Evolutionary conservation across 1,284 basidiomycete species (phyloP).

Genomic region (Sanguinoderma infundibulare): DNA sequence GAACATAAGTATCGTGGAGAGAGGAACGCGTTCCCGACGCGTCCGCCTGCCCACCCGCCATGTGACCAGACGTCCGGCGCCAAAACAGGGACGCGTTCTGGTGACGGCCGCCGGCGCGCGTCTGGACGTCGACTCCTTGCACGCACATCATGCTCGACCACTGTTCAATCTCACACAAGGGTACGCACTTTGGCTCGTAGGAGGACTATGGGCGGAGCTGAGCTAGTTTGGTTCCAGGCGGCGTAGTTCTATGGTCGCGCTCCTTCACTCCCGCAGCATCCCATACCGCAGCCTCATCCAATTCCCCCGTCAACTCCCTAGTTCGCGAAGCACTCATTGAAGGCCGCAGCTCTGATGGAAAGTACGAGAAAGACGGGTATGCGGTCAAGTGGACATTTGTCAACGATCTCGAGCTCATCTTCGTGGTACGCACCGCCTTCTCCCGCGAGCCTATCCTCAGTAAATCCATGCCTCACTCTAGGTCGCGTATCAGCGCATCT

Average conservation of each 20-base stretch:
- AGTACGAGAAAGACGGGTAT: conserved; percentile 91
- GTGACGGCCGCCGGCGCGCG: not conserved
- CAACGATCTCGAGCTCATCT: conserved; percentile 93
- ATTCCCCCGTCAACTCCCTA: conserved; percentile 89
- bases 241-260: conserved; percentile 90
- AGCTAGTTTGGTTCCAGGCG: conserved; percentile 55
- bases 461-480: conserved; percentile 34
- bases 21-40: conserved; percentile 7
- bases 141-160: conserved; percentile 75
- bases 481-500: conserved; percentile 96
- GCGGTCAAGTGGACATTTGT: conserved; percentile 92
- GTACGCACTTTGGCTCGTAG: conserved; percentile 40
- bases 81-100: not conserved
- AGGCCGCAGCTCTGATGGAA: conserved; percentile 75
- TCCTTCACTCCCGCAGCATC: conserved; percentile 89
- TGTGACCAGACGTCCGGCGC: conserved; percentile 6
- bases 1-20: not conserved
- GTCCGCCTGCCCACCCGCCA: not conserved
- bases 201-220: not conserved
- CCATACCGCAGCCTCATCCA: conserved; percentile 71
- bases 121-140: not conserved
- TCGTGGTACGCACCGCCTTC: conserved; percentile 69
- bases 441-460: not conserved
- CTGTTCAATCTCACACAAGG: conserved; percentile 90
- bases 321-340: conserved; percentile 92